Evolutionary conservation across 2,329 filamentous ascomycete genomes (phyloP), one percentile per base, ranked within the genome.

Genomic region (Apiospora sp.): DNA sequence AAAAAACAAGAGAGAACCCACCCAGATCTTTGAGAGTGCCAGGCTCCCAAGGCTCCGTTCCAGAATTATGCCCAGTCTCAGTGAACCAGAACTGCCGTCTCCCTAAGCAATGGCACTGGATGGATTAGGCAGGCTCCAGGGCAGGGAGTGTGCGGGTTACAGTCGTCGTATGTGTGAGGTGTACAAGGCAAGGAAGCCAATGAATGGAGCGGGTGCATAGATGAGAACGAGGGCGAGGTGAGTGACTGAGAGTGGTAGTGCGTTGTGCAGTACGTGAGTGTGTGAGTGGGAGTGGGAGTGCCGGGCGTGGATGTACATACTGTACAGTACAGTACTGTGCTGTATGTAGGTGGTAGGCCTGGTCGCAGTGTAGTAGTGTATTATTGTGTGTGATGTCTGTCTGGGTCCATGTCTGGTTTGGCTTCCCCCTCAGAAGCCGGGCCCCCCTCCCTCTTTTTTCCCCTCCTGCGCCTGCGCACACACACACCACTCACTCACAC

Each of bases 381-480:
- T 41, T 41, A 37, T 64, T 68, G 67, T 68, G 41, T 68, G 41
- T 68, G 64, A 46, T 68, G 67, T 68, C 43, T 68, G 67, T 48
- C 43, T 68, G 67, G 67, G 41, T 48, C 27, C 51, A 27, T 27
- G 67, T 68, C 41, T 12, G 24, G 19, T 30, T 46, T 44, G 41
- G 41, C 6, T 68, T 43, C 13, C 58, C 58, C 58, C 34, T 41
- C 58, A 64, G 58, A 41, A 41, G 58, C 58, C 54, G 10, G 34
- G 58, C 34, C 58, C 58, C 58, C 58, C 58, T 34, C 67, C 27
- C 67, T 49, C 67, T 48, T 49, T 37, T 37, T 37, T 16, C 34
- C 67, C 67, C 44, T 48, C 67, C 44, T 69, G 44, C 67, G 27
- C 44, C 27, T 41, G 34, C 58, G 34, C 58, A 41, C 58, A 37